These are phyloP conservation scores for Ceratocystis lukuohia DNA, from an alignment of 2,329 filamentous ascomycete species.

Conservation along the genomic window DNA sequence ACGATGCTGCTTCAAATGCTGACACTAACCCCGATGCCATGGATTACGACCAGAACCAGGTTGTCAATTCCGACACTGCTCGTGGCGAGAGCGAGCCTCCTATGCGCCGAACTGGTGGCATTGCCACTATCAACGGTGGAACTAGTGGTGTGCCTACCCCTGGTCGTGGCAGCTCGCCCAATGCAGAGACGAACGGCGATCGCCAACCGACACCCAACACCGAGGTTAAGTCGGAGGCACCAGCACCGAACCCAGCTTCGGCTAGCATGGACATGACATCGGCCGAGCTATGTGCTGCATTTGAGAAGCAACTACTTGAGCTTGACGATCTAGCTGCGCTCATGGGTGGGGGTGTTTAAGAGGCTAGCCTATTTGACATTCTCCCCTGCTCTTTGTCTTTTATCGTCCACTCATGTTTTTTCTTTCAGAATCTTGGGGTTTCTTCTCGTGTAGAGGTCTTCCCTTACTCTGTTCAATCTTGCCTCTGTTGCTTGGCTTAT, in stretches of 20 bases:
- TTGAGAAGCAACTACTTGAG: constrained; percentile 47
- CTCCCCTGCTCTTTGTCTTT: no score
- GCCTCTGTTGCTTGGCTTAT: not conserved
- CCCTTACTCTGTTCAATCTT: not conserved
- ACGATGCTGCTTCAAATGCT: constrained; percentile 41
- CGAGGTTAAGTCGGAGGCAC: constrained; percentile 20
- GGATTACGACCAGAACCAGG: constrained; percentile 41
- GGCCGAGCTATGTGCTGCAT: constrained; percentile 43
- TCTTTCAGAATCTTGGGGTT: not conserved
- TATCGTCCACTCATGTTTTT: not conserved
- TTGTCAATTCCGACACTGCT: constrained; percentile 30
- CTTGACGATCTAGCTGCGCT: constrained; percentile 48
- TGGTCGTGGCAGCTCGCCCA: constrained; percentile 34
- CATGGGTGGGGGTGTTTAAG: constrained; percentile 46
- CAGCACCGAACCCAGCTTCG: constrained; percentile 20
- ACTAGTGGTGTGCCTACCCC: constrained; percentile 37
- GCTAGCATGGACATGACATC: constrained; percentile 40
- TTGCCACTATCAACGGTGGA: constrained; percentile 46
- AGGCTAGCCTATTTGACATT: not conserved
- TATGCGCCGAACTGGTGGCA: constrained; percentile 37
- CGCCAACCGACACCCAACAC: constrained; percentile 18
- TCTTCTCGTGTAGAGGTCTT: not conserved
- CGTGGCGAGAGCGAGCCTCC: constrained; percentile 42
- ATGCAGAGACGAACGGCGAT: constrained; percentile 17
- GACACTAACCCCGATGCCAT: constrained; percentile 43